A percentile compares a stretch with the other conserved stretches of the same genome.
Evolutionary conservation across 2,329 filamentous ascomycete genomes (phyloP).

Genomic region (Epichloe sibirici): DNA sequence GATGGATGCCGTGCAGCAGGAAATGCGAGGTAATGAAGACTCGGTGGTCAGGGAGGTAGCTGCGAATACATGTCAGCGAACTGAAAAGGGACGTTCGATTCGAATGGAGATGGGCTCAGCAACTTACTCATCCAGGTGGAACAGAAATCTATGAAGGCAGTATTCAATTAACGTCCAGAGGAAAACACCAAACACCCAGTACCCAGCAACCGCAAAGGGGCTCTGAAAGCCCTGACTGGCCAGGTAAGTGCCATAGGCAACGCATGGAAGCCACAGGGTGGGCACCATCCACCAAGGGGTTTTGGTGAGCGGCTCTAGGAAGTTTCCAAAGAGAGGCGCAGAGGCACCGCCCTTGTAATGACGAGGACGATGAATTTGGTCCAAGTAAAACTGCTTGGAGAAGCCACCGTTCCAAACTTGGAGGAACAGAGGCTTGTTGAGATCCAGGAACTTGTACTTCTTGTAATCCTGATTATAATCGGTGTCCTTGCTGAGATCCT

Average conservation of each 20-base stretch:
- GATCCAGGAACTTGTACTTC: slow-evolving; percentile 85
- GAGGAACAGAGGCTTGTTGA: slow-evolving; percentile 70
- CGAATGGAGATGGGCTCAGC: neutral
- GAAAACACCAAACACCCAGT: slow-evolving; percentile 58
- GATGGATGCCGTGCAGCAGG: slow-evolving; percentile 89
- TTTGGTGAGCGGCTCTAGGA: slow-evolving; percentile 91
- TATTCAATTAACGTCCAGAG: slow-evolving; percentile 92
- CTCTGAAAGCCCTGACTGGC: slow-evolving; percentile 49
- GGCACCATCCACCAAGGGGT: slow-evolving; percentile 93
- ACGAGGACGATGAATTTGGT: slow-evolving; percentile 88
- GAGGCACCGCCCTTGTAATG: slow-evolving; percentile 92
- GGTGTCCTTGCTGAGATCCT: slow-evolving; percentile 79
- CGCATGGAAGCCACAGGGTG: slow-evolving; percentile 68
- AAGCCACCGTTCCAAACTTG: slow-evolving; percentile 87
- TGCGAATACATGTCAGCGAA: slow-evolving; percentile 28
- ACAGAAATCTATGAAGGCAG: slow-evolving; percentile 74
- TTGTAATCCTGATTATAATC: slow-evolving; percentile 67
- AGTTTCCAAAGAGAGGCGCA: slow-evolving; percentile 92
- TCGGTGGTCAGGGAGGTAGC: slow-evolving; percentile 81
- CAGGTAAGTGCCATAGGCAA: slow-evolving; percentile 59
- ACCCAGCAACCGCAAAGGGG: slow-evolving; percentile 36
- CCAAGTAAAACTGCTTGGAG: slow-evolving; percentile 88
- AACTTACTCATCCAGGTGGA: slow-evolving; percentile 82
- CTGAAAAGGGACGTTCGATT: neutral
- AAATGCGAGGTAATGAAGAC: slow-evolving; percentile 83